These are phyloP conservation scores for Pyracantha coccinea DNA, from an alignment of 331 rosid species.

Conservation along the genomic window DNA sequence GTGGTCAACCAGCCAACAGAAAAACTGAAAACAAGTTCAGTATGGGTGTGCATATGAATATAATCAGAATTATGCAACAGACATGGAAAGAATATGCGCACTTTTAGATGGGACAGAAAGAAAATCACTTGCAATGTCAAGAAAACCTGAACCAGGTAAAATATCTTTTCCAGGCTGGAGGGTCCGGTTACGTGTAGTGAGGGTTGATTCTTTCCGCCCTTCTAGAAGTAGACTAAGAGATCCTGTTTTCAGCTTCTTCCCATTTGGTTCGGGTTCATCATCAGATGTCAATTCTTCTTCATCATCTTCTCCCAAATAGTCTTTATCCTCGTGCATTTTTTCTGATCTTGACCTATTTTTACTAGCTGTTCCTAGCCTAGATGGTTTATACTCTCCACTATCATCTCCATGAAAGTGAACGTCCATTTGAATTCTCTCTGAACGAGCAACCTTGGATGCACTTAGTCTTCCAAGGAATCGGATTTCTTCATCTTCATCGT, in stretches of 20 bases:
- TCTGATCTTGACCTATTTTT: constrained; percentile 24
- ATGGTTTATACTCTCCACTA: neutral
- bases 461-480: constrained; percentile 20
- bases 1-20: constrained; percentile 5
- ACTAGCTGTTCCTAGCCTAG: constrained; percentile 15
- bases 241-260: constrained; percentile 37
- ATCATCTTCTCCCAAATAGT: constrained; percentile 30
- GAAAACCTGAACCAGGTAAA: constrained; percentile 18
- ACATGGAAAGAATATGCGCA: neutral
- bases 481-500: constrained; percentile 21
- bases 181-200: constrained; percentile 28
- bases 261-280: constrained; percentile 23
- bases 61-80: neutral
- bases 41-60: neutral
- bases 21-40: constrained; percentile 8
- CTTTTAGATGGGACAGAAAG: constrained; percentile 23
- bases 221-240: constrained; percentile 19
- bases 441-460: constrained; percentile 9
- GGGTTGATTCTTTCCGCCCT: constrained; percentile 16
- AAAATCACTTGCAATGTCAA: constrained; percentile 15
- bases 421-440: neutral
- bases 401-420: neutral
- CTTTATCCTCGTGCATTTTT: constrained; percentile 18
- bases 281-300: constrained; percentile 35
- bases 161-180: constrained; percentile 32